These are phyloP conservation scores for Talaromyces islandicus DNA, from an alignment of 2,329 filamentous ascomycete genomes.

Conservation along the genomic window DNA sequence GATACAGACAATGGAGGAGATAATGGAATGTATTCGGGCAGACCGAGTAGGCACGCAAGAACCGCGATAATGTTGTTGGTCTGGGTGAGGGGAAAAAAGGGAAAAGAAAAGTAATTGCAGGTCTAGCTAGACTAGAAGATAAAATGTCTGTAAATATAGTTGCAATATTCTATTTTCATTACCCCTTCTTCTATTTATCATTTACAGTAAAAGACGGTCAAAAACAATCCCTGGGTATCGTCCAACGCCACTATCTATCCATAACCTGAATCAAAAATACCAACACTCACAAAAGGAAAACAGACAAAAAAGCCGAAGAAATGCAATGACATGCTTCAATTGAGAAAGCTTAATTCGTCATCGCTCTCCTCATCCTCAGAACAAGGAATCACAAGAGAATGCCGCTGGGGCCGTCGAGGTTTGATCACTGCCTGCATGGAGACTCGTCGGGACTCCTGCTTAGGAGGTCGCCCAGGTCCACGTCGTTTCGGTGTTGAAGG, in stretches of 20 bases:
- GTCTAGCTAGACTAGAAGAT: background rate
- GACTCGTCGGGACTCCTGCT: background rate
- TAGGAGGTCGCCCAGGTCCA: conserved; percentile 6
- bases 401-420: conserved; percentile 2
- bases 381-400: conserved; percentile 19
- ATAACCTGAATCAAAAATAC: background rate
- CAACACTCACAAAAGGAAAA: background rate
- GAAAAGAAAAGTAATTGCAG: too few relatives aligned
- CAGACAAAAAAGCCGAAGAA: background rate
- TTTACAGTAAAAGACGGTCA: background rate
- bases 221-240: background rate
- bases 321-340: background rate
- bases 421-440: background rate
- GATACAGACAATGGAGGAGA: too few relatives aligned
- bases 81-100: too few relatives aligned
- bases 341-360: conserved; percentile 33
- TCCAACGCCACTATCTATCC: background rate
- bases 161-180: background rate
- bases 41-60: conserved; percentile 2
- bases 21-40: conserved; percentile 11
- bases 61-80: background rate
- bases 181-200: background rate
- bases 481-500: background rate
- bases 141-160: background rate
- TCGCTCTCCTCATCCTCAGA: conserved; percentile 28